Conservation (phyloP, 768 basidiomycete genomes). For the Fomitopsis pulvina region DNA sequence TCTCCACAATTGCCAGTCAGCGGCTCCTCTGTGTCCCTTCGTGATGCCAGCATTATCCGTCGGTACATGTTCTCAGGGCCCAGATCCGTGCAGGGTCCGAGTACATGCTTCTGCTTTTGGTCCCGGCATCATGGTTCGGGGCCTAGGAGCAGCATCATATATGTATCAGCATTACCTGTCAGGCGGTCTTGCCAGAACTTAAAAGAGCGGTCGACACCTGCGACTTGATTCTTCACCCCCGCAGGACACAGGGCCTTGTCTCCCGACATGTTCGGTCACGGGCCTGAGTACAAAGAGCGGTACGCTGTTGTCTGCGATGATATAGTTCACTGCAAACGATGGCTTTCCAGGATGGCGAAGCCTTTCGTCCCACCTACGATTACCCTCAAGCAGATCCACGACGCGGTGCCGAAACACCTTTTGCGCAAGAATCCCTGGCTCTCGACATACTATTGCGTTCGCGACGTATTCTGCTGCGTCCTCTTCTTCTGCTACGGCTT, state of each 20-base stretch:
- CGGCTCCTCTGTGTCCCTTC: too few species aligned
- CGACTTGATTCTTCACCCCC: constrained; percentile 6
- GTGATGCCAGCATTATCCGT: too few species aligned
- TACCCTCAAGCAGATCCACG: constrained; percentile 47
- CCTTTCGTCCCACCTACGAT: constrained; percentile 44
- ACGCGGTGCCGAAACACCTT: constrained; percentile 48
- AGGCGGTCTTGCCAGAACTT: too few species aligned
- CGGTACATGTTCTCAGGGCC: too few species aligned
- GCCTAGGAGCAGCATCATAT: too few species aligned
- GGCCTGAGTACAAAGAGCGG: constrained; percentile 23
- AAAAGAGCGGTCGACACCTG: too few species aligned
- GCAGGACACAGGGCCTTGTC: too few species aligned
- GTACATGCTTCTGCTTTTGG: too few species aligned
- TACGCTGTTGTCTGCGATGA: background rate
- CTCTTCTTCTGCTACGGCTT: constrained; percentile 39
- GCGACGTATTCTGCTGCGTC: constrained; percentile 37
- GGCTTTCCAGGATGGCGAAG: constrained; percentile 28
- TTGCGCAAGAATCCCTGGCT: constrained; percentile 36
- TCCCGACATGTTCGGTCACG: constrained; percentile 19
- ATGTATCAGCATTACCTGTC: too few species aligned
- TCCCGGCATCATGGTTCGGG: too few species aligned
- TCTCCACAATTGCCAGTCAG: too few species aligned
- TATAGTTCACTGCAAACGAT: background rate
- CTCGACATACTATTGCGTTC: constrained; percentile 36
- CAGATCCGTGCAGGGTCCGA: too few species aligned